phyloP scores from a whole-genome alignment of 1,139 yeast species.

The Lodderomyces orthopsilosis region DNA sequence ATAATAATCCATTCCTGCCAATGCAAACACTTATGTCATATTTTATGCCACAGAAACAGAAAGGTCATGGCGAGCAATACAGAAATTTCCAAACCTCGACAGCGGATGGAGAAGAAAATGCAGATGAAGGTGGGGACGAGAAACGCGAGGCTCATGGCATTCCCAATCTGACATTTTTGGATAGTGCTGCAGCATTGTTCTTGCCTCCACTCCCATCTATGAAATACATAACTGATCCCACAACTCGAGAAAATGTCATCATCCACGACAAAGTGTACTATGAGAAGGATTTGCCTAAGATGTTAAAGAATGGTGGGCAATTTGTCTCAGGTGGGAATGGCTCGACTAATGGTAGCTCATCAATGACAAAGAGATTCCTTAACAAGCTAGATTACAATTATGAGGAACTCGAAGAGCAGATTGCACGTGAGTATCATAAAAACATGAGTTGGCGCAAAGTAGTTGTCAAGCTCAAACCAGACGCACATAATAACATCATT shows the following conservation, averaged over 20 bases:
- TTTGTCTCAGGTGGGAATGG: background rate
- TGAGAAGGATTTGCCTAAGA: constrained; percentile 33
- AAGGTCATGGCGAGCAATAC: constrained; percentile 23
- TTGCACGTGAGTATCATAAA: constrained; percentile 87
- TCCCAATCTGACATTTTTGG: constrained; percentile 77
- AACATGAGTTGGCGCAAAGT: constrained; percentile 92
- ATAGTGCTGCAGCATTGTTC: constrained; percentile 74
- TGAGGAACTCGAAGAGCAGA: constrained; percentile 64
- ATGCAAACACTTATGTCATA: constrained; percentile 45
- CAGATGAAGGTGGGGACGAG: constrained; percentile 20
- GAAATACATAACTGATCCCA: constrained; percentile 65
- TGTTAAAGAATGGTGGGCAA: constrained; percentile 1
- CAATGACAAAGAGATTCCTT: background rate
- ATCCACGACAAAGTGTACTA: constrained; percentile 41
- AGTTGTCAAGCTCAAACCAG: constrained; percentile 79
- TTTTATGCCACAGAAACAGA: constrained; percentile 42
- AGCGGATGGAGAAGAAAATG: constrained; percentile 18
- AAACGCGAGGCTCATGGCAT: constrained; percentile 24
- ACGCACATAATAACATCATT: constrained; percentile 91
- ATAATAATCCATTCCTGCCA: constrained; percentile 23
- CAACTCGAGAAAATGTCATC: constrained; percentile 33
- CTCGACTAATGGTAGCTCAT: background rate
- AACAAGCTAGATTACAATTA: constrained; percentile 18
- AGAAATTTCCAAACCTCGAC: constrained; percentile 30
- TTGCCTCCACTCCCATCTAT: constrained; percentile 85